Conservation (phyloP, 2,329 filamentous ascomycete species). For the Cercospora canescens region DNA sequence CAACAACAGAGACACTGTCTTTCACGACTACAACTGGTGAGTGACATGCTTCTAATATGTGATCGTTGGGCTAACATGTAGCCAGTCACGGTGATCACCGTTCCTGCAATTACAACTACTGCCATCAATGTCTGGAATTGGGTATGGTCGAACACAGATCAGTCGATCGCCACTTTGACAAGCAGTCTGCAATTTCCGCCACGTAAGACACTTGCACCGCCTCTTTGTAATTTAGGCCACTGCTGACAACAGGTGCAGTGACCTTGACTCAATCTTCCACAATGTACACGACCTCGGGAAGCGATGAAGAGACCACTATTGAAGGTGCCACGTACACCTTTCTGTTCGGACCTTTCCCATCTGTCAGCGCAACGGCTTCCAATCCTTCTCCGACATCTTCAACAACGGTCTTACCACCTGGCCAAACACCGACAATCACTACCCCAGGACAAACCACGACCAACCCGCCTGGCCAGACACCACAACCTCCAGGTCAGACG, state of each 20-base stretch:
- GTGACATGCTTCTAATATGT: background rate
- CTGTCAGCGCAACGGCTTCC: background rate
- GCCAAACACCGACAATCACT: background rate
- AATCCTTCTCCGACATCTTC: background rate
- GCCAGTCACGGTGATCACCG: conserved; percentile 10
- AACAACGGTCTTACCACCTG: background rate
- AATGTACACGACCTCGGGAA: conserved; percentile 3
- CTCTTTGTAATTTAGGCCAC: background rate
- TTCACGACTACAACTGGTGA: conserved; percentile 9
- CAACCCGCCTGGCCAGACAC: background rate
- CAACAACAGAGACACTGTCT: conserved; percentile 5
- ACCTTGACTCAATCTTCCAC: conserved; percentile 10
- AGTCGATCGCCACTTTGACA: conserved; percentile 6
- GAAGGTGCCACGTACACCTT: conserved; percentile 10
- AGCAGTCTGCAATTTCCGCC: conserved; percentile 17
- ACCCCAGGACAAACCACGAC: background rate
- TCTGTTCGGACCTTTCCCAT: conserved; percentile 11
- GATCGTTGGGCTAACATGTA: background rate
- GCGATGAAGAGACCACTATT: conserved; percentile 4
- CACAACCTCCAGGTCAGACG: background rate
- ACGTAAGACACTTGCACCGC: background rate
- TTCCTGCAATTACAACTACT: conserved; percentile 12
- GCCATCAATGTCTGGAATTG: conserved; percentile 12
- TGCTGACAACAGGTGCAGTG: background rate
- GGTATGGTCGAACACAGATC: conserved; percentile 14